A percentile compares a stretch with the other conserved stretches of the same genome.
Evolutionary conservation across 345 rosid species (phyloP).

Genomic region (Camelina neglecta): DNA sequence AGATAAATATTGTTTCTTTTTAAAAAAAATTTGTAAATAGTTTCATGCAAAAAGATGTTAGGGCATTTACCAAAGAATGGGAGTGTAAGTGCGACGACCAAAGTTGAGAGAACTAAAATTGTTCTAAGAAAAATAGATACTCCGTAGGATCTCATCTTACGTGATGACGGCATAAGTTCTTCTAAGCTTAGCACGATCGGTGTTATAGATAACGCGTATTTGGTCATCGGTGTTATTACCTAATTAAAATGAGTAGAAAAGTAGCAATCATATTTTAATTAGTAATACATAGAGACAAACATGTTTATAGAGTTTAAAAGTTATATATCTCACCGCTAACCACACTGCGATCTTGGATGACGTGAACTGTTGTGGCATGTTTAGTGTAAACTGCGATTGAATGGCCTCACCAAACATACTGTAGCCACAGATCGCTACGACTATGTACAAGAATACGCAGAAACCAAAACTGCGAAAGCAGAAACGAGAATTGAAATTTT

Average conservation of each 20-base stretch:
- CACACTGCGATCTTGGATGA: slow-evolving; percentile 75
- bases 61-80: slow-evolving; percentile 70
- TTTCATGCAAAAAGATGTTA: slow-evolving; percentile 4
- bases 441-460: slow-evolving; percentile 57
- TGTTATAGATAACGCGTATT: slow-evolving; percentile 69
- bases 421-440: slow-evolving; percentile 62
- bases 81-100: slow-evolving; percentile 65
- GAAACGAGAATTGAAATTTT: background rate
- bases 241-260: slow-evolving; percentile 29
- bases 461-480: slow-evolving; percentile 65
- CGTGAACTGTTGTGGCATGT: slow-evolving; percentile 65
- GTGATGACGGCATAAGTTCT: slow-evolving; percentile 68
- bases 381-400: slow-evolving; percentile 80
- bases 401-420: slow-evolving; percentile 72
- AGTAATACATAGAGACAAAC: background rate
- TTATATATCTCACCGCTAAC: slow-evolving; percentile 58
- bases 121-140: slow-evolving; percentile 64
- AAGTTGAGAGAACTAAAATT: slow-evolving; percentile 59
- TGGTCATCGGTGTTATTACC: slow-evolving; percentile 78
- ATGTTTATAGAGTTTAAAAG: slow-evolving; percentile 8
- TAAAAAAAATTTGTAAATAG: background rate
- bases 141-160: slow-evolving; percentile 43
- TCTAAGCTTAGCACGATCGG: slow-evolving; percentile 78
- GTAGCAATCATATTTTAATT: background rate
- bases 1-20: background rate